These are phyloP conservation scores for Hysterium pulicare DNA, from an alignment of 2,329 filamentous ascomycete species.

Conservation along the genomic window DNA sequence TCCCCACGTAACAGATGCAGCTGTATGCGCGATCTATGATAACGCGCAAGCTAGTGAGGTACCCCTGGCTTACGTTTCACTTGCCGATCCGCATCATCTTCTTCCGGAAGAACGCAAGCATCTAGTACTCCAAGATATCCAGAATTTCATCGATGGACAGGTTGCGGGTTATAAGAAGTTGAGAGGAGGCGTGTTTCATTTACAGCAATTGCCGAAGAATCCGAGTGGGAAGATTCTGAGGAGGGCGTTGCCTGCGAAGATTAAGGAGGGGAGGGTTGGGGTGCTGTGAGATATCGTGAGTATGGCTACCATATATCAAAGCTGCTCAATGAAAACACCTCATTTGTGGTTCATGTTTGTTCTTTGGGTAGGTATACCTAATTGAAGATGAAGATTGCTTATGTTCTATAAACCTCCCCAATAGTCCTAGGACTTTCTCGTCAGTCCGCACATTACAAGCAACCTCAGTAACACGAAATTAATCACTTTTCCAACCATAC, in stretches of 20 bases:
- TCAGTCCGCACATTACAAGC: too few species aligned
- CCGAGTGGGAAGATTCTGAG: slow-evolving; percentile 48
- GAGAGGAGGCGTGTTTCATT: slow-evolving; percentile 44
- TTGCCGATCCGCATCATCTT: slow-evolving; percentile 10
- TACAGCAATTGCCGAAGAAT: slow-evolving; percentile 49
- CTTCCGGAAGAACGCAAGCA: not conserved
- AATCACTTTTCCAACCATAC: too few species aligned
- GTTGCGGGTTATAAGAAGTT: slow-evolving; percentile 32
- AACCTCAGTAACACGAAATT: too few species aligned
- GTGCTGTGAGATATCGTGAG: not conserved
- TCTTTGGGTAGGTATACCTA: too few species aligned
- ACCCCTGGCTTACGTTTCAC: slow-evolving; percentile 26
- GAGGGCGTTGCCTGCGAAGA: slow-evolving; percentile 43
- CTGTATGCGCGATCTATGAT: slow-evolving; percentile 26
- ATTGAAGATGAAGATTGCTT: too few species aligned
- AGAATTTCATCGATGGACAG: slow-evolving; percentile 17
- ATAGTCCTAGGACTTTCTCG: too few species aligned
- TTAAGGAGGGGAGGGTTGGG: slow-evolving; percentile 34
- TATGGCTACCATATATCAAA: not conserved
- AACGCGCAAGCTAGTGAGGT: slow-evolving; percentile 25
- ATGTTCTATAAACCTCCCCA: too few species aligned
- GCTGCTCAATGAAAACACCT: too few species aligned
- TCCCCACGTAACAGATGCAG: slow-evolving; percentile 22
- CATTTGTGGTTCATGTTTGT: too few species aligned
- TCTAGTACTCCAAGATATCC: slow-evolving; percentile 11